phyloP scores from a whole-genome alignment of 495 filamentous ascomycete genomes.

The Hypoxylon trugodes region DNA sequence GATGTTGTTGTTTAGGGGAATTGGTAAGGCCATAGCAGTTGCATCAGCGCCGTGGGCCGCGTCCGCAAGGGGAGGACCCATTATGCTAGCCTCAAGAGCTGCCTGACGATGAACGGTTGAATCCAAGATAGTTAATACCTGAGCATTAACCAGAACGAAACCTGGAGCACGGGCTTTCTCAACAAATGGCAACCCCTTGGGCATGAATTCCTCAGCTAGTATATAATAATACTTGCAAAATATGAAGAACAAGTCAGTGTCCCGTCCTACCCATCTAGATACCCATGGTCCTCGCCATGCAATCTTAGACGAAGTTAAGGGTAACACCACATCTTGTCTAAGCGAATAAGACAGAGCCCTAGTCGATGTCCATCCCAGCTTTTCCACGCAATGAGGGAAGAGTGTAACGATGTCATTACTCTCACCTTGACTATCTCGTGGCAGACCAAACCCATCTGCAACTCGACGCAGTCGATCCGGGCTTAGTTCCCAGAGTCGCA shows the following conservation, averaged over 20 bases:
- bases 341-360: slow-evolving; percentile 69
- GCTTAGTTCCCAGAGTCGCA: slow-evolving; percentile 81
- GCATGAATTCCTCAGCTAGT: slow-evolving; percentile 81
- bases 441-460: slow-evolving; percentile 68
- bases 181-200: slow-evolving; percentile 63
- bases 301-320: slow-evolving; percentile 75
- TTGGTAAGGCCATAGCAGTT: slow-evolving; percentile 70
- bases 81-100: slow-evolving; percentile 57
- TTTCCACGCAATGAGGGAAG: slow-evolving; percentile 77
- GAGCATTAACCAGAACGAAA: slow-evolving; percentile 83
- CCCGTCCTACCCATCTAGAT: slow-evolving; percentile 84
- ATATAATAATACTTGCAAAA: slow-evolving; percentile 93
- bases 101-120: slow-evolving; percentile 81
- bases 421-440: slow-evolving; percentile 54
- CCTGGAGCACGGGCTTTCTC: slow-evolving; percentile 80
- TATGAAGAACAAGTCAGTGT: slow-evolving; percentile 92
- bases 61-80: slow-evolving; percentile 77
- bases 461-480: slow-evolving; percentile 73
- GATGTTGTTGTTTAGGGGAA: slow-evolving; percentile 68
- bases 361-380: slow-evolving; percentile 75
- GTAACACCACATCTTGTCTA: slow-evolving; percentile 70
- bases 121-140: slow-evolving; percentile 83
- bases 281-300: slow-evolving; percentile 89
- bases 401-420: slow-evolving; percentile 68
- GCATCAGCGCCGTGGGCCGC: slow-evolving; percentile 77